These are phyloP conservation scores for Pichia sp. DNA, from an alignment of 1,139 yeast species.

Conservation along the genomic window DNA sequence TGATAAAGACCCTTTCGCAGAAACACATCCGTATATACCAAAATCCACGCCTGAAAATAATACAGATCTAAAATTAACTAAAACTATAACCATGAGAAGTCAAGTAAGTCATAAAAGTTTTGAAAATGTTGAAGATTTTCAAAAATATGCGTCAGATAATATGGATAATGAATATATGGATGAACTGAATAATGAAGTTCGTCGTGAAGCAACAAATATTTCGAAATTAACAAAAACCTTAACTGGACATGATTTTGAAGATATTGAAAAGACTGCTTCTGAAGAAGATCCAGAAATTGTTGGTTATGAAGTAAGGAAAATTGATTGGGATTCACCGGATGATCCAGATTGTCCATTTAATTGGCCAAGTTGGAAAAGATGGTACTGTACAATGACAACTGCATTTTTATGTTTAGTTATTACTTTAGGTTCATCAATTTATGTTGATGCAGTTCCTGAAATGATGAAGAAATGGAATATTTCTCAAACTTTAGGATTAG, in stretches of 20 bases:
- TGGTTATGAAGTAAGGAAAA: constrained; percentile 34
- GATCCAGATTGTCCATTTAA: constrained; percentile 61
- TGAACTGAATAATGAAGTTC: constrained; percentile 22
- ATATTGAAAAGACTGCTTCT: neutral
- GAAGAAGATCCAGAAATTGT: constrained; percentile 21
- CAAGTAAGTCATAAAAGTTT: neutral
- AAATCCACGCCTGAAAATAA: neutral
- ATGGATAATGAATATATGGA: constrained; percentile 19
- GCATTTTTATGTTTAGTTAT: constrained; percentile 62
- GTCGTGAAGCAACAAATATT: constrained; percentile 18
- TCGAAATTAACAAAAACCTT: constrained; percentile 17
- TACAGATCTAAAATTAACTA: neutral
- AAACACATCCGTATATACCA: neutral
- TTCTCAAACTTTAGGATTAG: constrained; percentile 52
- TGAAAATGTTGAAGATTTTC: neutral
- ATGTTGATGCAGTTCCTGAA: constrained; percentile 55
- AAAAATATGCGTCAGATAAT: neutral
- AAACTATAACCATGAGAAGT: constrained; percentile 7
- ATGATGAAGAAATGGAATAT: constrained; percentile 39
- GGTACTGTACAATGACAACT: constrained; percentile 57
- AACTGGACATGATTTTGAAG: constrained; percentile 5
- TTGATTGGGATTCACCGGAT: constrained; percentile 57
- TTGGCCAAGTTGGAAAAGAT: constrained; percentile 57
- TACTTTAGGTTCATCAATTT: constrained; percentile 66
- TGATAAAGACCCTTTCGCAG: neutral